Base-by-base conservation (phyloP, 2,329 filamentous ascomycete species). In the Diaporthe ampelina region DNA sequence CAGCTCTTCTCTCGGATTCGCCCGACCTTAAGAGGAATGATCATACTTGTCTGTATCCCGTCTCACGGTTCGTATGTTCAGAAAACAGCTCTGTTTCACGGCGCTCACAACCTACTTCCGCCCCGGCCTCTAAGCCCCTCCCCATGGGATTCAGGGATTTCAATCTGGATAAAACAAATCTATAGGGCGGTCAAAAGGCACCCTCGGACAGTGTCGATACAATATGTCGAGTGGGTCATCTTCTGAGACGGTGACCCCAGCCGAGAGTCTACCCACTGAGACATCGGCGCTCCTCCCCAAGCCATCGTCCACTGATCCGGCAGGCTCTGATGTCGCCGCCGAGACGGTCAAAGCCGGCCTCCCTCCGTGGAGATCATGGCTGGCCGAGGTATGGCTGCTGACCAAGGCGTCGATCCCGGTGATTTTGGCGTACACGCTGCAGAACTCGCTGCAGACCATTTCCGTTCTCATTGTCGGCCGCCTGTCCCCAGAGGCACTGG, bases 381-480 rank as follows among this genome's bases (percentile, higher is more conserved):
- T 88, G 4, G 75, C 80, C 32, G 94, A 97, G 81, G 91, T 94
- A 77, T 89, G 89, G 85, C 83, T 94, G 9, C 85, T 97, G 1
- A 83, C 94, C 50, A 92, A 90, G 78, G 90, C 91, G 32, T 94
- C 94, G 0, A 82, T 94, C 0, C 94, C 94, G 0, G 93, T 97
- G 4, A 95, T 97, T 75, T 81, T 97, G 50, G 94, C 94, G 74
- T 97, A 97, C 82, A 93, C 93, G 11, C 87, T 97, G 7, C 95
- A 97, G 76, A 97, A 96, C 81, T 95, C 93, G 7, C 85, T 97
- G 0, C 95, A 97, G 81, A 97, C 95, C 0, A 81, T 94, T 1
- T 97, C 94, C 0, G 94, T 97, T 6, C 85, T 97, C 59, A 92
- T 97, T 50, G 94, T 94, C 4, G 95, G 95, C 13, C 91, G 94